Conservation (phyloP, 1,139 yeast genomes). For the Kluyveromyces sp. region DNA sequence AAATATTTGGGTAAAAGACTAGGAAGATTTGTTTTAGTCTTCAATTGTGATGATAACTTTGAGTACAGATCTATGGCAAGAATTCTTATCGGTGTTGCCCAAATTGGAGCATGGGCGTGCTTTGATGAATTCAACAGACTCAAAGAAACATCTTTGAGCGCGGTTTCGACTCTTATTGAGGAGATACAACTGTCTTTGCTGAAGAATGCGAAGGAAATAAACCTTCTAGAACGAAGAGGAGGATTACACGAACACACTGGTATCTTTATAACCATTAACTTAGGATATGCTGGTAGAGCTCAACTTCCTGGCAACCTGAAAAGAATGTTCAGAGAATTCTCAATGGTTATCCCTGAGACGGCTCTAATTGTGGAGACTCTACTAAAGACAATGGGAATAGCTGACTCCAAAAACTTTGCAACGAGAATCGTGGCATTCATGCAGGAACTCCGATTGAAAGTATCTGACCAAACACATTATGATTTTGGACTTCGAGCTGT, state of each 20-base stretch:
- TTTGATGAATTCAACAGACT: conserved; percentile 92
- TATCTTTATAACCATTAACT: conserved; percentile 86
- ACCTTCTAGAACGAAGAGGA: conserved; percentile 43
- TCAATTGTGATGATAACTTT: conserved; percentile 86
- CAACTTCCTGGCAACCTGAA: conserved; percentile 81
- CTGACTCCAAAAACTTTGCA: conserved; percentile 43
- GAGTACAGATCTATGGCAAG: conserved; percentile 78
- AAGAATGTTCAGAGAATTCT: conserved; percentile 66
- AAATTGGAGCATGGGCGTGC: conserved; percentile 91
- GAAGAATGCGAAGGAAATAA: conserved; percentile 30
- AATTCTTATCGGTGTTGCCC: conserved; percentile 73
- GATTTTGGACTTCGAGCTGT: conserved; percentile 86
- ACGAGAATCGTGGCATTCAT: conserved; percentile 51
- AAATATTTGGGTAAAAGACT: conserved; percentile 77
- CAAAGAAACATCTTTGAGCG: conserved; percentile 65
- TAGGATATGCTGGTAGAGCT: conserved; percentile 79
- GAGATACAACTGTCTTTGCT: conserved; percentile 53
- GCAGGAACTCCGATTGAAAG: conserved; percentile 32
- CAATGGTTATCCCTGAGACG: conserved; percentile 70
- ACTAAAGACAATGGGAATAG: conserved; percentile 67
- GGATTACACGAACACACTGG: conserved; percentile 53
- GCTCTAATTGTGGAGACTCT: conserved; percentile 65
- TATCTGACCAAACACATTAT: conserved; percentile 64
- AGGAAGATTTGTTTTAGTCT: conserved; percentile 78
- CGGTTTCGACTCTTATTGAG: conserved; percentile 79